Conservation (phyloP, 2,329 filamentous ascomycete genomes). For the Claviceps cyperi region DNA sequence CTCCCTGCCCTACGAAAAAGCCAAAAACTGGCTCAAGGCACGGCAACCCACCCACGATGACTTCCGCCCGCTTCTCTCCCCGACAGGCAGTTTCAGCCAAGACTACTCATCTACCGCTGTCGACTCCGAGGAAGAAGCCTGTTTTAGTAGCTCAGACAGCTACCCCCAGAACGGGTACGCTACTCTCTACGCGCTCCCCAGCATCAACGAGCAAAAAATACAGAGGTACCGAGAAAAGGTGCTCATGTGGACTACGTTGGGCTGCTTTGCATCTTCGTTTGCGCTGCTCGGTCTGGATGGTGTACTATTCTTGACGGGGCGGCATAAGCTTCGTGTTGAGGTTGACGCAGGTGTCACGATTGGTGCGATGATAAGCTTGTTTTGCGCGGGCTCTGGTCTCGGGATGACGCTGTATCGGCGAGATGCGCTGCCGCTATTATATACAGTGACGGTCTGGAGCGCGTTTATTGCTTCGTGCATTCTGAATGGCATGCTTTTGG, state of each 20-base stretch:
- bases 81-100: constrained; percentile 7
- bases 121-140: constrained; percentile 32
- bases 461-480: constrained; percentile 24
- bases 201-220: constrained; percentile 35
- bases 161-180: constrained; percentile 36
- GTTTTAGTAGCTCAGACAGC: constrained; percentile 35
- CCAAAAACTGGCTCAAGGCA: constrained; percentile 34
- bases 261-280: constrained; percentile 43
- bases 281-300: constrained; percentile 50
- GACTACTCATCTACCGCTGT: constrained; percentile 18
- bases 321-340: constrained; percentile 51
- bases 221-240: constrained; percentile 37
- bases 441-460: constrained; percentile 26
- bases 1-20: constrained; percentile 33
- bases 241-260: constrained; percentile 37
- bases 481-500: constrained; percentile 29
- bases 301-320: constrained; percentile 52
- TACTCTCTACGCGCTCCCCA: constrained; percentile 39
- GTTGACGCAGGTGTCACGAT: constrained; percentile 61
- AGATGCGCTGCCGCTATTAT: constrained; percentile 26
- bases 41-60: constrained; percentile 10
- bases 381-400: constrained; percentile 47
- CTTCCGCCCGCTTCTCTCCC: constrained; percentile 10
- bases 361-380: constrained; percentile 51
- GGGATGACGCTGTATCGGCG: constrained; percentile 41